Percentiles rank a stretch among this genome's conserved stretches.
Conservation (phyloP, 148 eudicot genomes). For the Spergularia marina region DNA sequence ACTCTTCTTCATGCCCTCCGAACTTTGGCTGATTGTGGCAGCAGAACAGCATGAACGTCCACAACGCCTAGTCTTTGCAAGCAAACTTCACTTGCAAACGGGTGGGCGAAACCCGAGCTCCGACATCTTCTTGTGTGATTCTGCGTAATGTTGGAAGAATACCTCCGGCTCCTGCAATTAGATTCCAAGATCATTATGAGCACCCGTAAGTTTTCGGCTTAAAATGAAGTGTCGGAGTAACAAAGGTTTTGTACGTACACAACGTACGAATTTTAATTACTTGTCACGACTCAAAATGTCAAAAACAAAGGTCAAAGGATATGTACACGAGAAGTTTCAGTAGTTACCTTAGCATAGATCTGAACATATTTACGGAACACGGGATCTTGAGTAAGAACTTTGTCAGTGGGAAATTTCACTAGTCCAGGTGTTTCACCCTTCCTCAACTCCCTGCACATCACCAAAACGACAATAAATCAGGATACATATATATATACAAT, state of each 20-base stretch:
- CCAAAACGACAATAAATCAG: not conserved
- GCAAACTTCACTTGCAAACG: slow-evolving; percentile 13
- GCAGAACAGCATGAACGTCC: not conserved
- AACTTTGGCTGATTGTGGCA: not conserved
- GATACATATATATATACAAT: too few relatives aligned
- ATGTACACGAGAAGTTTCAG: too few relatives aligned
- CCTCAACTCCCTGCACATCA: slow-evolving; percentile 56
- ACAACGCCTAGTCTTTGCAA: not conserved
- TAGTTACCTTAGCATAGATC: slow-evolving; percentile 67
- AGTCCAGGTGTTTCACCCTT: slow-evolving; percentile 52
- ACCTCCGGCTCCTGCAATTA: slow-evolving; percentile 62
- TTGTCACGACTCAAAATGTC: too few relatives aligned
- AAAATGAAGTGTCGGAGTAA: too few relatives aligned
- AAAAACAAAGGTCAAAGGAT: too few relatives aligned
- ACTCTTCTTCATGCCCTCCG: not conserved
- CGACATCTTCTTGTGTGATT: slow-evolving; percentile 84
- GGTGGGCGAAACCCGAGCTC: slow-evolving; percentile 64
- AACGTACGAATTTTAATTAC: too few relatives aligned
- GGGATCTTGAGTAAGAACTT: slow-evolving; percentile 56
- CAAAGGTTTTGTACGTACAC: too few relatives aligned
- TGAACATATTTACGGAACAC: slow-evolving; percentile 49
- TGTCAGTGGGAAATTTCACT: slow-evolving; percentile 76
- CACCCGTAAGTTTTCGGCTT: too few relatives aligned
- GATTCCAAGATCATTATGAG: not conserved
- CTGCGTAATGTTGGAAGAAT: slow-evolving; percentile 77